Evolutionary conservation across 345 rosid species (phyloP), one percentile per base, ranked within the genome.

Genomic region (Eucalyptus pumila): DNA sequence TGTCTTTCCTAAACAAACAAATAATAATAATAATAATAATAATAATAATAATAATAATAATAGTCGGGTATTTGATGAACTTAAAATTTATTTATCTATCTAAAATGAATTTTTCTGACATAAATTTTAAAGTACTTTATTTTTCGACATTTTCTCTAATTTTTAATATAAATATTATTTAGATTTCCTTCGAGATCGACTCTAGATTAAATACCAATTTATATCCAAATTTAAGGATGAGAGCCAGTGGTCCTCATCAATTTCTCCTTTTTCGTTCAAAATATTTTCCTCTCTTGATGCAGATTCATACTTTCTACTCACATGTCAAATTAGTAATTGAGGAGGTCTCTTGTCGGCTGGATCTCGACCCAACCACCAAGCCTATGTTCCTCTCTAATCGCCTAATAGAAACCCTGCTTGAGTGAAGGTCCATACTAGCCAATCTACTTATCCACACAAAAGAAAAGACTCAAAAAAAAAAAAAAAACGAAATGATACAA

Each of bases 381-480:
- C 37, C 76, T 65, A 65, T 4, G 37, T 2, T 7, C 37, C 19
- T 14, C 76, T 14, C 37, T 14, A 30, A 14, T 10, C 0, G 0
- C 17, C 21, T n/a, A 65, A 14, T n/a, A 0, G 2, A 30, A 30
- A n/a, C 9, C 72, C 34, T 1, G 0, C 19, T 12, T 5, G 37
- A 30, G 37, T 15, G 58, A 65, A 30, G 19, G 37, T 30, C 3
- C 3, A 65, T 65, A 19, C 37, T n/a, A 14, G 37, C 16, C 76
- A 14, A 65, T 14, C 19, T n/a, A 65, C 19, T 4, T 27, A 7
- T 30, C 21, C 5, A 7, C 7, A 6, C 16, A 14, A 62, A 62
- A n/a, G 16, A 65, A 2, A 65, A 65, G 8, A n/a, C 9, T 30
- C 37, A 1, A 5, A 26, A 30, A 30, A 30, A 19, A 51, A 51